These are phyloP conservation scores for Leucocoprinus birnbaumii DNA, from an alignment of 768 basidiomycete genomes.

Conservation along the genomic window DNA sequence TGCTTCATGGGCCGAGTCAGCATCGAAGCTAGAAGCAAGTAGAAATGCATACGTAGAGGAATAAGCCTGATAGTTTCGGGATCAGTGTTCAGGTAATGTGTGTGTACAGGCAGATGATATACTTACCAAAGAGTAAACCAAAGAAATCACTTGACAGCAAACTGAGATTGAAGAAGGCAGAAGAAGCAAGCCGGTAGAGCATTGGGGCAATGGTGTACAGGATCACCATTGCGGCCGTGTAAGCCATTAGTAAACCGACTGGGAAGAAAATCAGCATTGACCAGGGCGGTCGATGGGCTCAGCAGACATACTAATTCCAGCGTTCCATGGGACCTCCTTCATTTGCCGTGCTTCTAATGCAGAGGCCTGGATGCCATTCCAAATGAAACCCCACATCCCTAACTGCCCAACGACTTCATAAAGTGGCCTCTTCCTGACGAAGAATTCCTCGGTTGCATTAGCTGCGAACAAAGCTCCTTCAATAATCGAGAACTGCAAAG, in stretches of 20 bases:
- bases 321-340: constrained; percentile 69
- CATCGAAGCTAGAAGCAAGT: neutral
- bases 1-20: constrained; percentile 42
- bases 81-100: neutral
- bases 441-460: constrained; percentile 86
- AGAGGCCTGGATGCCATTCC: constrained; percentile 77
- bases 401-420: constrained; percentile 89
- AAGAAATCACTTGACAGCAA: constrained; percentile 88
- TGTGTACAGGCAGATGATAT: neutral
- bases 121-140: constrained; percentile 72
- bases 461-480: constrained; percentile 35
- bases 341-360: constrained; percentile 68
- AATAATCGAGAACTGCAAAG: neutral
- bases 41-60: constrained; percentile 42
- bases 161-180: constrained; percentile 82
- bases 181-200: constrained; percentile 82
- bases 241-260: constrained; percentile 43
- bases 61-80: constrained; percentile 34
- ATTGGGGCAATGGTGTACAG: constrained; percentile 85
- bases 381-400: constrained; percentile 81
- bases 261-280: constrained; percentile 1
- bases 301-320: constrained; percentile 53
- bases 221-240: constrained; percentile 69
- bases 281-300: neutral
- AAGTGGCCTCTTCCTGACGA: constrained; percentile 74